Evolutionary conservation across 805 yeast species (phyloP), one percentile per base, ranked within the genome.

Genomic region (Saturnispora mendoncae): DNA sequence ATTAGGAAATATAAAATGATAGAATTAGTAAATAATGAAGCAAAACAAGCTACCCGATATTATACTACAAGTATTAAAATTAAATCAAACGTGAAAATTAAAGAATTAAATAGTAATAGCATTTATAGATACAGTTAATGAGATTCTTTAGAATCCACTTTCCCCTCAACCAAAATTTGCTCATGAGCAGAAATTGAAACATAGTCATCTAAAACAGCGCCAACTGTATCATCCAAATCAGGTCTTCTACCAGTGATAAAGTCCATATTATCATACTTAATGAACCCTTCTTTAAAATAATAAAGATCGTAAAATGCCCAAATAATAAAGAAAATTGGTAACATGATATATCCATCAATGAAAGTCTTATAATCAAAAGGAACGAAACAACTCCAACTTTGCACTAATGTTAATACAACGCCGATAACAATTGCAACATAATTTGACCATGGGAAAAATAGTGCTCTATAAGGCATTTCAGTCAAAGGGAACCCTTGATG

Each of bases 361-460:
- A 73, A 73, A 34, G 56, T 52, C 23, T 76, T 78, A 6, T 76
- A 76, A 38, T 65, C 65, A 51, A 76, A 79, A 2, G 84, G 85
- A 41, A 67, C 66, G 45, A 79, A 71, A 29, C 71, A 64, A 2
- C 79, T 64, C 83, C 84, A 79, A 5, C 84, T 83, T 56, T 79
- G 85, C 21, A 79, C 70, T 25, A 78, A 54, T 2, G 74, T 78
- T 43, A 79, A 60, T 42, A 79, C 68, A 2, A 68, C 46, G 52
- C 74, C 77, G 36, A 74, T 61, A 3, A 62, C 46, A 7, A 79
- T 56, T 9, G 80, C 78, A 28, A 69, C 53, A 17, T 64, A 61
- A 2, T 80, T 74, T 18, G 68, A 58, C 48, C 54, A 58, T 2
- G 86, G 86, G 54, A 62, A 76, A 52, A 68, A 61, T n/a, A 61